A percentile compares a stretch with the other conserved stretches of the same genome.
phyloP scores from a whole-genome alignment of 257 asterid genomes.

The Forsythia suspensa region DNA sequence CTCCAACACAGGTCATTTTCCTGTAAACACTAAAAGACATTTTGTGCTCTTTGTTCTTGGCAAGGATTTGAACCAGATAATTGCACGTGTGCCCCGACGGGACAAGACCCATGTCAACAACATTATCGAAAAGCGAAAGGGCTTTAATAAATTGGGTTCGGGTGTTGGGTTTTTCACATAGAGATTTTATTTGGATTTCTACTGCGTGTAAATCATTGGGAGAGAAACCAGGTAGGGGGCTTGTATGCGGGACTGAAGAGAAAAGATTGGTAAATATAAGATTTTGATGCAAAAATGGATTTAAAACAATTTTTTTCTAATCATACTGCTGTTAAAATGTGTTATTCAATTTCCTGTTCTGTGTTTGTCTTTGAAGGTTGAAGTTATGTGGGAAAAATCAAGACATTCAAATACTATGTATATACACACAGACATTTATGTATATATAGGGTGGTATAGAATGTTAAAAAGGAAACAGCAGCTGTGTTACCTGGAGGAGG shows the following conservation, averaged over 20 bases:
- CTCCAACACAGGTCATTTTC: slow-evolving; percentile 39
- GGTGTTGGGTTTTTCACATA: slow-evolving; percentile 39
- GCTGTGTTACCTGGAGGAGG: not conserved
- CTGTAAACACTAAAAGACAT: slow-evolving; percentile 42
- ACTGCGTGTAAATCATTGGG: slow-evolving; percentile 24
- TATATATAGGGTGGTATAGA: not conserved
- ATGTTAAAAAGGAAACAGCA: not conserved
- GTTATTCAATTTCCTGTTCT: not conserved
- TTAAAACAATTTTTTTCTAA: slow-evolving; percentile 25
- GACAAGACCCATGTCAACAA: slow-evolving; percentile 37
- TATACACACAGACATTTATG: not conserved
- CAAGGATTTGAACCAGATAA: slow-evolving; percentile 50
- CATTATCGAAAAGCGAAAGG: slow-evolving; percentile 36
- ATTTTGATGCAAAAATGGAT: slow-evolving; percentile 16
- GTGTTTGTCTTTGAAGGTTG: not conserved
- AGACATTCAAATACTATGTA: not conserved
- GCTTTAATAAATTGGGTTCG: slow-evolving; percentile 31
- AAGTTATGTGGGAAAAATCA: not conserved
- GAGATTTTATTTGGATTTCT: slow-evolving; percentile 44
- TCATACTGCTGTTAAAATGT: not conserved
- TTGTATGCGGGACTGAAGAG: slow-evolving; percentile 19
- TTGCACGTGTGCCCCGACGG: slow-evolving; percentile 47
- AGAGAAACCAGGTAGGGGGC: slow-evolving; percentile 7
- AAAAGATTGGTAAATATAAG: slow-evolving; percentile 13
- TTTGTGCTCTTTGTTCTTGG: slow-evolving; percentile 50